Conservation (phyloP, 345 rosid species). For the Cardamine chenopodiifolia region DNA sequence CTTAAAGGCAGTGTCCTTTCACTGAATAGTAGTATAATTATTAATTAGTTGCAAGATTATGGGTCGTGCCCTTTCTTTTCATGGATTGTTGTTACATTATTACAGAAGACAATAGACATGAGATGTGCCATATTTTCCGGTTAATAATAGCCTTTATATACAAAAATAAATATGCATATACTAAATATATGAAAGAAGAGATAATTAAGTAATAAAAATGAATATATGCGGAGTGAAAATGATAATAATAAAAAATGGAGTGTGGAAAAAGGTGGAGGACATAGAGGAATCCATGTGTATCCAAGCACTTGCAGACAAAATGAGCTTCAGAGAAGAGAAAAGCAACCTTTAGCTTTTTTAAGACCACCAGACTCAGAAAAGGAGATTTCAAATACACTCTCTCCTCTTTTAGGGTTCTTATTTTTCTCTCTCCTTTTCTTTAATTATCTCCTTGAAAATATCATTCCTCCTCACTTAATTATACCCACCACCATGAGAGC, state of each 20-base stretch:
- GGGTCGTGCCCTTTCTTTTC: conserved; percentile 29
- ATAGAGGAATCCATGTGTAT: conserved; percentile 62
- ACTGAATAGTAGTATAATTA: conserved; percentile 15
- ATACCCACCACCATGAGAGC: conserved; percentile 30
- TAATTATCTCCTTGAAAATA: conserved; percentile 29
- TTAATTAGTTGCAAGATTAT: conserved; percentile 34
- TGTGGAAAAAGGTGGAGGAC: conserved; percentile 43
- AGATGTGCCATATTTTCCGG: conserved; percentile 27
- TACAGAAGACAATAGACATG: conserved; percentile 29
- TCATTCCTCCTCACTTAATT: conserved; percentile 36
- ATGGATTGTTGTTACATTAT: conserved; percentile 28
- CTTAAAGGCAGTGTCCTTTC: conserved; percentile 25
- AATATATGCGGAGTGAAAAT: conserved; percentile 18
- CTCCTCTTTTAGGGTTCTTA: conserved; percentile 49
- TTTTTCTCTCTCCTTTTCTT: conserved; percentile 29
- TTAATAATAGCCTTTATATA: conserved; percentile 31
- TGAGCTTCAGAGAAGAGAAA: conserved; percentile 69
- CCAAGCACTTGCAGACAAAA: conserved; percentile 76
- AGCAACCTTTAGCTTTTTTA: conserved; percentile 65
- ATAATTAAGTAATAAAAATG: conserved; percentile 26
- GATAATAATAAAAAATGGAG: conserved; percentile 34
- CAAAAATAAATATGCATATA: background rate
- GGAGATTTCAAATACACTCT: conserved; percentile 60
- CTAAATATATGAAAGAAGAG: conserved; percentile 13
- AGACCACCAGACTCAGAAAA: conserved; percentile 68